Evolutionary conservation across 2,329 filamentous ascomycete genomes (phyloP), one percentile per base, ranked within the genome.

Genomic region (Colletotrichum spinosum): DNA sequence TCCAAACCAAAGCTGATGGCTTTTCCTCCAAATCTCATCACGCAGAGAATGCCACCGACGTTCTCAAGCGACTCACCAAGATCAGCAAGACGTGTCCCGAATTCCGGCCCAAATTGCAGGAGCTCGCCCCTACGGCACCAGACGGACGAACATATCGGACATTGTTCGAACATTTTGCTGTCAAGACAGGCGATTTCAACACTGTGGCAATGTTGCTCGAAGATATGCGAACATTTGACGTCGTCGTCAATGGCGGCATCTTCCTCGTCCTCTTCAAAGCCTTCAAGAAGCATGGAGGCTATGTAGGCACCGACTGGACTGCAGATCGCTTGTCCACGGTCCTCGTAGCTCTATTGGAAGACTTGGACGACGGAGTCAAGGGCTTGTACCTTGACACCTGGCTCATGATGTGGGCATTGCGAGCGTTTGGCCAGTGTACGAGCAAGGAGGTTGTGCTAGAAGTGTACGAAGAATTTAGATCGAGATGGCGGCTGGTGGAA

Each of bases 201-300:
- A 88, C 88, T 68, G 88, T 97, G 11, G 86, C 88, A 10, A 85
- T 88, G 53, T 86, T 93, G 49, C 80, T 99, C 25, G 86, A 88
- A 51, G 95, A 98, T 75, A 97, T 97, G 93, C 87, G 86, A 60
- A 79, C 81, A 42, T 89, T 89, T 69, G 79, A 84, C 3, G 82
- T 97, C 4, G 86, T 88, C 0, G 80, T 95, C 13, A 88, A 95
- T 67, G 91, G 91, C 6, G 86, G 90, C 62, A 86, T 97, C 33
- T 97, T 95, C 72, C 82, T 96, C 42, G 85, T 91, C 8, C 81
- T 98, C 4, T 92, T 98, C 78, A 90, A 93, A 71, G 94, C 92
- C 0, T 99, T 98, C 73, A 83, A 85, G 38, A 76, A 81, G 2
- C 90, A 97, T 72, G 95, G 94, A 10, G 89, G 88, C 34, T 74